These are phyloP conservation scores for rapeseed (Brassica napus) DNA, from an alignment of 345 rosid species.

Conservation along the genomic window Da-Ae NC_063446.1:10863501-10864000, in stretches of 20 bases:
- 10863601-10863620: constrained; percentile 68
- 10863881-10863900: constrained; percentile 57
- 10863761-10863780: not conserved
- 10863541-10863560: constrained; percentile 18
- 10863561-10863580: constrained; percentile 83
- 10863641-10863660: constrained; percentile 52
- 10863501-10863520: constrained; percentile 16
- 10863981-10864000: constrained; percentile 48
- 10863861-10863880: constrained; percentile 76
- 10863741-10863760: not conserved
- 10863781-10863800: constrained; percentile 59
- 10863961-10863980: constrained; percentile 54
- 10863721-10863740: not conserved
- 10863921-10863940: constrained; percentile 82
- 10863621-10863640: constrained; percentile 57
- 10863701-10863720: constrained; percentile 52
- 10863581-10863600: constrained; percentile 93
- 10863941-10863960: constrained; percentile 74
- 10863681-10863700: constrained; percentile 52
- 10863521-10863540: constrained; percentile 11
- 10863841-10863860: constrained; percentile 77
- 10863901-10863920: constrained; percentile 69
- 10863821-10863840: constrained; percentile 89
- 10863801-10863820: constrained; percentile 72
- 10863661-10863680: constrained; percentile 49